Evolutionary conservation across 2,329 filamentous ascomycete species (phyloP), one percentile per base, ranked within the genome.

Genomic region (Alternaria ethzedia): DNA sequence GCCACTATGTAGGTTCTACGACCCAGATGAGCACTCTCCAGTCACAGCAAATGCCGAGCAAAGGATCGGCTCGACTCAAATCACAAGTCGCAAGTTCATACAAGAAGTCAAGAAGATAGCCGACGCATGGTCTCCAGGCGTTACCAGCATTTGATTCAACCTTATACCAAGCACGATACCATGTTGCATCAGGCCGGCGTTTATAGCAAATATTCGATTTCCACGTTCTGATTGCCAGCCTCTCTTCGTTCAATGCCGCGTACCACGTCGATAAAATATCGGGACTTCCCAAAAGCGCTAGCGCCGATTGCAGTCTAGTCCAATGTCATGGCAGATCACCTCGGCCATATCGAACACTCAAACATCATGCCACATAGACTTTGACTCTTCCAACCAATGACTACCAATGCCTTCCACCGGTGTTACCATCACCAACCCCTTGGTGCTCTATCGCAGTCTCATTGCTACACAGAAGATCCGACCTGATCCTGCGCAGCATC

Each of bases 71-170:
- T 83, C 82, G 10, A 82, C 89, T 78, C 90, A 90, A 76, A 97
- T 98, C 69, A 91, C 88, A 56, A 97, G 94, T 79, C 88, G 86
- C 71, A 89, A 84, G 77, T 99, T 99, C 79, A 86, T 89, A 54
- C 87, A 89, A 15, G 94, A 97, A 74, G 90, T 99, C 78, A 89
- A 91, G 78, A 86, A 91, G 70, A 96, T 99, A 78, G 96, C 94
- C 32, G 91, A 95, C 75, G 82, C 82, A 1, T 99, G 96, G 94
- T 87, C 86, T 60, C 93, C 94, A 1, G 93, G 93, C 9, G 83
- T 91, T 54, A 83, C 84, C 64, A 86, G 70, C 64, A 79, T 92
- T 63, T 92, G 78, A 85, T 32, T 46, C 25, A 55, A 54, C 23
- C 54, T 43, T 36, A 45, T 46, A 51, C 51, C 23, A 36, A 57